Evolutionary conservation across 768 basidiomycete genomes (phyloP).

Genomic region (Agrocybe chaxingu): DNA sequence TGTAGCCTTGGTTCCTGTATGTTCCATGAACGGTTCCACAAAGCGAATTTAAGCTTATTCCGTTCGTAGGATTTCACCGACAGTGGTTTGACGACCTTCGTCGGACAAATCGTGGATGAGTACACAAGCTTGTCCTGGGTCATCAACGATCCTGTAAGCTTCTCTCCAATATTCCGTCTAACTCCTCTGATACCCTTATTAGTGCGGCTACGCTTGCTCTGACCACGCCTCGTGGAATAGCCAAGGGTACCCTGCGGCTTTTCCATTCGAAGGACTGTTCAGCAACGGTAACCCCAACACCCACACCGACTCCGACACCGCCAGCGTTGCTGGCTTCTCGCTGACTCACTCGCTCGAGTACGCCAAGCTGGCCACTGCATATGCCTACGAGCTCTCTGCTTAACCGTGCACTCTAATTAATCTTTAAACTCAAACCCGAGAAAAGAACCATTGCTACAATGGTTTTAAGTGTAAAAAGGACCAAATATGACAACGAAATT

Average conservation of each 20-base stretch:
- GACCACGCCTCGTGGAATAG: constrained; percentile 36
- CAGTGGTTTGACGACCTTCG: constrained; percentile 36
- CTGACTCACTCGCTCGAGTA: constrained; percentile 50
- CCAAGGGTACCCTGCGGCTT: constrained; percentile 41
- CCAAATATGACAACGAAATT: background rate
- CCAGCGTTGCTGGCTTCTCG: constrained; percentile 32
- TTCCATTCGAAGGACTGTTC: constrained; percentile 31
- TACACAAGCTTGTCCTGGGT: constrained; percentile 41
- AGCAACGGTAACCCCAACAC: constrained; percentile 21
- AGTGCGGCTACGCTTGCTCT: constrained; percentile 28
- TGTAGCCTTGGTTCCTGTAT: constrained; percentile 32
- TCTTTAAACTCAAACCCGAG: no score
- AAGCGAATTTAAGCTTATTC: background rate
- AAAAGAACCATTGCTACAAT: no score
- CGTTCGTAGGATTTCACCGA: constrained; percentile 26
- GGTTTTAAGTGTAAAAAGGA: no score
- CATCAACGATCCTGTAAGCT: constrained; percentile 24
- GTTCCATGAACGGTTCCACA: background rate
- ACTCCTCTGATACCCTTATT: background rate
- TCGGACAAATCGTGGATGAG: constrained; percentile 35
- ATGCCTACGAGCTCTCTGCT: constrained; percentile 45
- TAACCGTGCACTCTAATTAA: background rate
- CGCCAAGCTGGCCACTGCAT: constrained; percentile 55
- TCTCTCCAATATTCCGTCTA: no score
- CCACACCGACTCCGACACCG: constrained; percentile 27